Percentiles rank a stretch among this genome's conserved stretches.
phyloP scores from a whole-genome alignment of 345 rosid species.

The Anacardium occidentale region DNA sequence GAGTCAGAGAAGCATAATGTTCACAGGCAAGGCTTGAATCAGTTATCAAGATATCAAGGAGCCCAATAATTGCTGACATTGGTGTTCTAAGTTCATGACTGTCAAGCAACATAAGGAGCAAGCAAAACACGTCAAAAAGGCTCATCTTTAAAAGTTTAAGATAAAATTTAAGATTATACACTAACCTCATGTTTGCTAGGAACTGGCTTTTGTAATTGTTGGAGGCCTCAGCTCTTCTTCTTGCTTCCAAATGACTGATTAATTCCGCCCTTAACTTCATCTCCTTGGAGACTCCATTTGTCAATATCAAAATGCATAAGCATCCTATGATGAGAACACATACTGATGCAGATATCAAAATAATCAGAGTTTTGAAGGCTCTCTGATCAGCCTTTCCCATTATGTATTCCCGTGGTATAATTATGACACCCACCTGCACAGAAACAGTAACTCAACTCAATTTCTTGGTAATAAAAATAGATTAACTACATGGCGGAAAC shows the following conservation, averaged over 20 bases:
- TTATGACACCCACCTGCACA: slow-evolving; percentile 85
- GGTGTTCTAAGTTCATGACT: slow-evolving; percentile 99
- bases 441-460: neutral
- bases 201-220: slow-evolving; percentile 98
- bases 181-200: slow-evolving; percentile 96
- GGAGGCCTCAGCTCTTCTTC: slow-evolving; percentile 98
- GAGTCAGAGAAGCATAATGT: slow-evolving; percentile 87
- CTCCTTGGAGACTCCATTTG: slow-evolving; percentile 97
- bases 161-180: too few relatives aligned
- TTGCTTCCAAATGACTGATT: slow-evolving; percentile 94
- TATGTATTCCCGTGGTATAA: slow-evolving; percentile 85
- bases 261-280: slow-evolving; percentile 98
- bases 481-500: slow-evolving; percentile 21
- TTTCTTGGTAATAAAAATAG: neutral
- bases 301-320: slow-evolving; percentile 80
- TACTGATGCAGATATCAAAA: slow-evolving; percentile 82
- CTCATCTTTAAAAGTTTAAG: neutral
- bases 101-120: slow-evolving; percentile 27
- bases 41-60: slow-evolving; percentile 86
- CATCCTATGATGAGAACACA: slow-evolving; percentile 87
- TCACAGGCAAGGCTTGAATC: slow-evolving; percentile 87
- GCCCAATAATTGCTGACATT: slow-evolving; percentile 98
- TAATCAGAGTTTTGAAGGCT: slow-evolving; percentile 81
- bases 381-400: slow-evolving; percentile 96
- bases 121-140: neutral